Base-by-base conservation (phyloP, 805 yeast genomes). In the Yarrowia hollandica region DNA sequence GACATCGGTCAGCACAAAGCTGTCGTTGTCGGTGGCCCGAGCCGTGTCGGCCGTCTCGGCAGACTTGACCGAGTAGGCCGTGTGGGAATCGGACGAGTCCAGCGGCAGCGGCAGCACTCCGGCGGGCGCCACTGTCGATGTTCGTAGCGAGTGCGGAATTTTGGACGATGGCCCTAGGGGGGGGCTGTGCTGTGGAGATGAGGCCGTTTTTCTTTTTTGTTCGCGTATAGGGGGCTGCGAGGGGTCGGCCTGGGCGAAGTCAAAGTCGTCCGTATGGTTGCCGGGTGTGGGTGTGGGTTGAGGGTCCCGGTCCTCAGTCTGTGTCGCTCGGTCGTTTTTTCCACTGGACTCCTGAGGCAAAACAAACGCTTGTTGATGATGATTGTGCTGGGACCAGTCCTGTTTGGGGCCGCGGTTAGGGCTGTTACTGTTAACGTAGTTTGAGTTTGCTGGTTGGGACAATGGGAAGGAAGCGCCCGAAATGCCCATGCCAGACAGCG, bases 391-490 rank as follows among this genome's bases (percentile, higher is more conserved):
- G 38, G 39, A 48, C 30, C 28, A 33, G 39, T 48, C 55, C 55
- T 48, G 55, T 48, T 48, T 31, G 28, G 55, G 39, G 28, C 30
- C 38, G 39, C 55, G 55, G 55, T 33, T 48, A 48, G 55, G 55
- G 55, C 30, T 46, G 9, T 7, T 8, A 16, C n/a, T 48, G 39
- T 11, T 15, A 33, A 33, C 55, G 16, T 6, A 11, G 23, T 48
- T 48, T 31, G 39, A 21, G 55, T 48, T 48, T 35, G 39, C 39
- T 9, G 37, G 38, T 22, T 48, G 55, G 54, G 54, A 44, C 54
- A 44, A 44, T 19, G 54, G 5, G 14, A 31, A 19, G 15, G 54
- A 21, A 19, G 35, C 37, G 18, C 50, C 50, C 8, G 50, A 28
- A 42, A 28, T 42, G 15, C 31, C 50, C 7, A 21, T 30, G 15